Evolutionary conservation across 345 rosid species (phyloP).

Genomic region (Hibiscus tridactylites): DNA sequence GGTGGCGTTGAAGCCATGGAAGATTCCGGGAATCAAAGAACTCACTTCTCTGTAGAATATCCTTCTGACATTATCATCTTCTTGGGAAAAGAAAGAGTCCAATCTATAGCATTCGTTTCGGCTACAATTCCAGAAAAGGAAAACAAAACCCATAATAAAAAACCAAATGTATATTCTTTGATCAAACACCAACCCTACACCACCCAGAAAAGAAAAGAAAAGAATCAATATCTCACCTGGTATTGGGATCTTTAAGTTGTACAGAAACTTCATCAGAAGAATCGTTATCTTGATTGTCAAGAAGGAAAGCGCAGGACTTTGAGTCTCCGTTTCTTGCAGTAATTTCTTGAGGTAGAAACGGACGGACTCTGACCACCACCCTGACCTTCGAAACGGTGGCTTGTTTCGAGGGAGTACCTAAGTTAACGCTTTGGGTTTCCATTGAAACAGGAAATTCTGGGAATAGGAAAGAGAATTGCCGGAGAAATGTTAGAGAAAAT

Average conservation of each 20-base stretch:
- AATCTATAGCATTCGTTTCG: slow-evolving; percentile 67
- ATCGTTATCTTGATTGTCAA: slow-evolving; percentile 22
- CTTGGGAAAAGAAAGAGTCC: slow-evolving; percentile 70
- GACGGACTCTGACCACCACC: slow-evolving; percentile 64
- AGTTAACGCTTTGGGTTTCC: slow-evolving; percentile 20
- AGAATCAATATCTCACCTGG: slow-evolving; percentile 35
- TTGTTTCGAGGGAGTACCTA: slow-evolving; percentile 15
- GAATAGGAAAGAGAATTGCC: not conserved
- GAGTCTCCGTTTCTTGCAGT: slow-evolving; percentile 21
- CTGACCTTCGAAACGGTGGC: slow-evolving; percentile 39
- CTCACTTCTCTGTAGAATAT: slow-evolving; percentile 68
- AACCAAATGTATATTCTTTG: not conserved
- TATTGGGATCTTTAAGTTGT: slow-evolving; percentile 54
- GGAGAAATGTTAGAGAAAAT: not conserved
- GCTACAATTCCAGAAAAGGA: slow-evolving; percentile 23
- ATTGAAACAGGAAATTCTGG: not conserved
- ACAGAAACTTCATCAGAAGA: slow-evolving; percentile 48
- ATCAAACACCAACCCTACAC: not conserved
- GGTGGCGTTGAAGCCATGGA: slow-evolving; percentile 63
- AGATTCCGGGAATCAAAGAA: slow-evolving; percentile 55
- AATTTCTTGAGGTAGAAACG: slow-evolving; percentile 54
- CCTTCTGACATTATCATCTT: slow-evolving; percentile 48
- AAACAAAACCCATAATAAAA: slow-evolving; percentile 7
- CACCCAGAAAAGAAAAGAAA: too few species aligned
- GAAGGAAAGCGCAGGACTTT: slow-evolving; percentile 41